Evolutionary conservation across 768 basidiomycete species (phyloP).

Genomic region (Kwoniella dendrophila): DNA sequence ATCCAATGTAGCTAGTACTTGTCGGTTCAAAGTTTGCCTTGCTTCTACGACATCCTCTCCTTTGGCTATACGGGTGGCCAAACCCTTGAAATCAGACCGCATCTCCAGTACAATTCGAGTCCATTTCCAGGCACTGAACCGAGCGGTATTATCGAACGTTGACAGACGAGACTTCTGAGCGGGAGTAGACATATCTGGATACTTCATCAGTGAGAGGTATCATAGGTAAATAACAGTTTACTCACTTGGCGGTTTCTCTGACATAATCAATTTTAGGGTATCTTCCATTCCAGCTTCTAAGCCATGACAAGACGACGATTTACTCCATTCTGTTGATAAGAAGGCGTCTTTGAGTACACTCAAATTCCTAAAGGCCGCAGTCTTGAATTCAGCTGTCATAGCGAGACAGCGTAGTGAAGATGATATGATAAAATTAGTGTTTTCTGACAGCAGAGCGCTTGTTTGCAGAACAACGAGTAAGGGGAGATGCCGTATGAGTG

Average conservation of each 20-base stretch:
- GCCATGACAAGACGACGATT: constrained; percentile 18
- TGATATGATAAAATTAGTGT: constrained; percentile 18
- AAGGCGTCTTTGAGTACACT: constrained; percentile 50
- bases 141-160: constrained; percentile 24
- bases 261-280: constrained; percentile 48
- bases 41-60: constrained; percentile 35
- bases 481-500: constrained; percentile 46
- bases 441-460: constrained; percentile 8
- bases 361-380: constrained; percentile 48
- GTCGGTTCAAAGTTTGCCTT: constrained; percentile 29
- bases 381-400: constrained; percentile 46
- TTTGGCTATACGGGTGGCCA: constrained; percentile 35
- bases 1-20: constrained; percentile 39
- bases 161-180: constrained; percentile 17
- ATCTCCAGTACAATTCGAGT: constrained; percentile 50
- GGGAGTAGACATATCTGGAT: constrained; percentile 2
- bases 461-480: constrained; percentile 39
- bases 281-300: constrained; percentile 51
- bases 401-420: constrained; percentile 31
- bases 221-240: neutral
- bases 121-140: constrained; percentile 51
- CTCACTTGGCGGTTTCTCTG: constrained; percentile 32
- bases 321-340: constrained; percentile 45
- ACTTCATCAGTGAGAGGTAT: neutral
- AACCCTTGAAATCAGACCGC: constrained; percentile 50